Conservation (phyloP, 345 rosid species). For the Salix udensis region DNA sequence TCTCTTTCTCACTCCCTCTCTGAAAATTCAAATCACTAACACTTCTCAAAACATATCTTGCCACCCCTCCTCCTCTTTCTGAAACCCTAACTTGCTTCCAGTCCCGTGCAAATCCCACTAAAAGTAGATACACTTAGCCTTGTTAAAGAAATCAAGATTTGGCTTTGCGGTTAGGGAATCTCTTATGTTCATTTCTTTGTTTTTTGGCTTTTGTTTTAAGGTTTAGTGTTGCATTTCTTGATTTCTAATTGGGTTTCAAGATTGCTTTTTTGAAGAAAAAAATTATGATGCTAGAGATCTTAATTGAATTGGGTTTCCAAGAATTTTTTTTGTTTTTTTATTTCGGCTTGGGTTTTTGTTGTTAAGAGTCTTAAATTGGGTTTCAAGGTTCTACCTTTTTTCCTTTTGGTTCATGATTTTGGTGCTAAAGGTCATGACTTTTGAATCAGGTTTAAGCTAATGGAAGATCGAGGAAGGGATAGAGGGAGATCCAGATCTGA, state of each 20-base stretch:
- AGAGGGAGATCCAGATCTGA: slow-evolving; percentile 2
- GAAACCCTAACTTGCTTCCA: slow-evolving; percentile 12
- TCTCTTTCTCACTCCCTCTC: slow-evolving; percentile 7
- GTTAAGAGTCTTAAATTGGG: neutral
- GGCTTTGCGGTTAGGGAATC: neutral
- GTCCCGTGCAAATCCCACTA: too few relatives aligned
- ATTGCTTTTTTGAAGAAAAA: neutral
- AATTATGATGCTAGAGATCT: neutral
- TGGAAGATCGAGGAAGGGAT: slow-evolving; percentile 14
- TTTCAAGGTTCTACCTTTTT: too few relatives aligned
- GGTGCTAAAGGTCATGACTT: neutral
- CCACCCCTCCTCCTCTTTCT: neutral
- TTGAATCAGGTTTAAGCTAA: neutral
- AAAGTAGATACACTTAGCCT: neutral
- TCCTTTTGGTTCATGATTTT: neutral
- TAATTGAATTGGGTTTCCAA: neutral
- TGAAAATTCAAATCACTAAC: neutral
- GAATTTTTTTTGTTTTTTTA: neutral
- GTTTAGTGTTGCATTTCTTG: neutral
- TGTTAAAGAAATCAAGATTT: neutral
- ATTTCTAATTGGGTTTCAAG: slow-evolving; percentile 3
- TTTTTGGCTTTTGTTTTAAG: neutral
- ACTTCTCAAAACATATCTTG: neutral
- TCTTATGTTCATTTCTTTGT: neutral
- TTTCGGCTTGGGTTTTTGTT: neutral